These are phyloP conservation scores for Nemania bipapillata DNA, from an alignment of 2,329 filamentous ascomycete species.

Conservation along the genomic window DNA sequence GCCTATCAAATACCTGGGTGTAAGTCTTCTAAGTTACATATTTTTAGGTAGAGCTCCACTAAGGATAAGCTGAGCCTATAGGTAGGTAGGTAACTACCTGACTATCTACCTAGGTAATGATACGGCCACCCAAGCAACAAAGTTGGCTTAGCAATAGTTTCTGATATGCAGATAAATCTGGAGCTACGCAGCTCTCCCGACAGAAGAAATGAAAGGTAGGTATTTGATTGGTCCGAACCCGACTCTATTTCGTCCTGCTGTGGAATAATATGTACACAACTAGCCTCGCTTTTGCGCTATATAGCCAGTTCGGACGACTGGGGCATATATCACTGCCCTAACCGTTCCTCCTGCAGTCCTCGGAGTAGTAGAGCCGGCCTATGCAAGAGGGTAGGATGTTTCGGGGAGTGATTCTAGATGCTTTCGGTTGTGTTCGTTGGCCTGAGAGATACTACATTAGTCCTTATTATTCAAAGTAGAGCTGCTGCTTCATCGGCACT, in stretches of 20 bases:
- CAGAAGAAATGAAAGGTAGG: constrained; percentile 21
- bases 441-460: constrained; percentile 64
- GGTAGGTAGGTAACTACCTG: neutral
- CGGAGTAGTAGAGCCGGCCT: constrained; percentile 32
- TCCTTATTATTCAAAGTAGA: constrained; percentile 26
- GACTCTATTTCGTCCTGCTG: constrained; percentile 41
- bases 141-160: neutral
- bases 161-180: neutral
- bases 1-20: neutral
- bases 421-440: constrained; percentile 86
- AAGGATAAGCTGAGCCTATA: neutral
- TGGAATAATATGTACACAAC: constrained; percentile 47
- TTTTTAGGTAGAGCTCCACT: constrained; percentile 19
- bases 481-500: neutral
- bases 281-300: constrained; percentile 32
- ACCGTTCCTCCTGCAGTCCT: constrained; percentile 13
- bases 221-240: constrained; percentile 25
- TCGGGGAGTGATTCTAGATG: constrained; percentile 83
- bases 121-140: neutral
- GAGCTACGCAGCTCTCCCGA: neutral
- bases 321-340: constrained; percentile 30
- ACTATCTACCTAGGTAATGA: neutral
- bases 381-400: constrained; percentile 82
- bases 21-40: neutral
- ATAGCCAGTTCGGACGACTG: constrained; percentile 28